Evolutionary conservation across 768 basidiomycete species (phyloP), one percentile per base, ranked within the genome.

Genomic region (Termitomyces sp.): DNA sequence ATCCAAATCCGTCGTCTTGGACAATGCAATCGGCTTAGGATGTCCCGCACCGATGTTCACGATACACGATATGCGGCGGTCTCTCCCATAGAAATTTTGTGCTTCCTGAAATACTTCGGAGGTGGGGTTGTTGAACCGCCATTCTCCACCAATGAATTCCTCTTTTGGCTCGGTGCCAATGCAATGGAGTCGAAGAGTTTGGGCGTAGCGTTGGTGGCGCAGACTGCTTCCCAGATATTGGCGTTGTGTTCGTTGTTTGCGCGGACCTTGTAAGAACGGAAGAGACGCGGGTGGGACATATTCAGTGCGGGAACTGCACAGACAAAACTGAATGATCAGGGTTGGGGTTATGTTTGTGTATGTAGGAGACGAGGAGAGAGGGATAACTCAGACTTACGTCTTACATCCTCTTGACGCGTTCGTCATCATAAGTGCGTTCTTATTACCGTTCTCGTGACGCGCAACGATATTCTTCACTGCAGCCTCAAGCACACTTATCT

Each of bases 211-310:
- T 65, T 64, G 0, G 69, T 71, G 0, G 69, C 69, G 2, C 69
- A 62, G 12, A 62, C 66, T 4, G 69, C 67, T 43, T 71, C 64
- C 69, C 69, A 71, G 16, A 71, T 69, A 31, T 43, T 58, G 43
- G 66, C 65, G 14, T 54, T 50, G 43, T 52, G 42, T 2, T 32
- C 32, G 19, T 55, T 7, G 32, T 60, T 45, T 2, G 21, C 43
- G n/a, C 17, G 42, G 17, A 49, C 49, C 11, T 52, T 3, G 46
- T 60, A 60, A 0, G 60, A 59, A 12, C 62, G 58, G 55, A 63
- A 58, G 23, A 60, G 59, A 2, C 49, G 49, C 0, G 59, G 57
- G 17, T 50, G 41, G 6, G 34, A 40, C 57, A 45, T 38, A 21
- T 59, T 56, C 6, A 14, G 23, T 5, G 54, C 50, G 25, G 44